Evolutionary conservation across 208 protist species (phyloP), one percentile per base, ranked within the genome.

Genomic region (Crithidia sp.): DNA sequence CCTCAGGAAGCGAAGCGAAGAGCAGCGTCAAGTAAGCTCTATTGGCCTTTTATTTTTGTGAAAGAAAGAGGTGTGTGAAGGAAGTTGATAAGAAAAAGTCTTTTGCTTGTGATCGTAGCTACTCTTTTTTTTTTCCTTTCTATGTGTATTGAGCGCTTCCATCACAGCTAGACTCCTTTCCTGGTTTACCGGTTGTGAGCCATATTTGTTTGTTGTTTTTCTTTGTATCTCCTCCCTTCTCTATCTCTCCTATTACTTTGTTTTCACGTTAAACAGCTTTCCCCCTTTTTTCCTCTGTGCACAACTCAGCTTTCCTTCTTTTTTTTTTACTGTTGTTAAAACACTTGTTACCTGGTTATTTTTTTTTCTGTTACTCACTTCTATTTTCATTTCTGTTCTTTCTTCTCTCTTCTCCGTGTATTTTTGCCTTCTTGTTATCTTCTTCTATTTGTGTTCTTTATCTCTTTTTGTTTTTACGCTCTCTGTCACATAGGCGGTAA

Each of bases 341-440:
- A 28, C 28, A 28, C 28, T 28, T 28, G 28, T 28, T 28, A 28
- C 28, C 28, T 28, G 28, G 28, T 28, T 28, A 28, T 28, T 28
- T 28, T 28, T 28, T 28, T 7, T 49, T 13, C 44, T 53, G 50
- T 69, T 55, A 69, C 16, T 36, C n/a, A 70, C 44, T 74, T 19
- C 7, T 49, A 7, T 37, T 37, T 17, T 37, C 54, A 49, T 44
- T 61, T 61, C 10, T 2, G 7, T n/a, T 44, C 39, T 61, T 61
- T 61, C 28, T 9, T 58, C 7, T 61, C 6, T 61, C 8, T 44
- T 61, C 7, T 61, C 10, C 57, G 5, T 61, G 9, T 45, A 19
- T 45, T 61, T n/a, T 61, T 28, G 28, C 28, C 28, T 44, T 41
- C 39, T 7, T 5, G 28, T 44, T 61, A 45, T 44, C 16, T 61